These are phyloP conservation scores for Pulveroboletus sp. DNA, from an alignment of 768 basidiomycete genomes.

Conservation along the genomic window DNA sequence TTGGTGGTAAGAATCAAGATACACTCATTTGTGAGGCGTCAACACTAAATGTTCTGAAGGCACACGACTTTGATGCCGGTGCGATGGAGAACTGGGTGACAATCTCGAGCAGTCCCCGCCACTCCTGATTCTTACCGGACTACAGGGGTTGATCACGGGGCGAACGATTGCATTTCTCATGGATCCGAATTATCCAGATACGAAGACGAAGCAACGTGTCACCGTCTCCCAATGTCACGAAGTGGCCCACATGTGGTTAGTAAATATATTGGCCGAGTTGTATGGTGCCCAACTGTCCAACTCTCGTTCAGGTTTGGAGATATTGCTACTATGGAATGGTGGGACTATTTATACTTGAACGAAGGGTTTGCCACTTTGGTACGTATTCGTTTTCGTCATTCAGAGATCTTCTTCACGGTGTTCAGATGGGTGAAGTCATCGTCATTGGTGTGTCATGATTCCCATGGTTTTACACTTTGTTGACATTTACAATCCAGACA, in stretches of 20 bases:
- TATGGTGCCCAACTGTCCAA: constrained; percentile 19
- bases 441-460: constrained; percentile 54
- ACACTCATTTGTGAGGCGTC: neutral
- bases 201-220: constrained; percentile 76
- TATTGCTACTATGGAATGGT: constrained; percentile 93
- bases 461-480: neutral
- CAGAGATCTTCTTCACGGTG: constrained; percentile 1
- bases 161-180: constrained; percentile 78
- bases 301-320: constrained; percentile 69
- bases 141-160: constrained; percentile 84
- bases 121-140: constrained; percentile 2
- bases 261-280: constrained; percentile 1
- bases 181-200: constrained; percentile 71
- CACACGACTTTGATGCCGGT: constrained; percentile 85
- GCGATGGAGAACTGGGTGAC: constrained; percentile 90
- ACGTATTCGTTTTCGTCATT: constrained; percentile 21
- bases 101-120: neutral
- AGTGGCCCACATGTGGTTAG: constrained; percentile 78
- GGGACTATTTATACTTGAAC: constrained; percentile 81
- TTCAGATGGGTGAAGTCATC: constrained; percentile 84
- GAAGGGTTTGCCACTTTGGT: constrained; percentile 91
- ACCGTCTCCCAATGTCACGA: constrained; percentile 82
- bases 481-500: constrained; percentile 41
- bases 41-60: constrained; percentile 35
- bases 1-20: constrained; percentile 60